Evolutionary conservation across 805 yeast species (phyloP).

Genomic region (Candida glaebosa): DNA sequence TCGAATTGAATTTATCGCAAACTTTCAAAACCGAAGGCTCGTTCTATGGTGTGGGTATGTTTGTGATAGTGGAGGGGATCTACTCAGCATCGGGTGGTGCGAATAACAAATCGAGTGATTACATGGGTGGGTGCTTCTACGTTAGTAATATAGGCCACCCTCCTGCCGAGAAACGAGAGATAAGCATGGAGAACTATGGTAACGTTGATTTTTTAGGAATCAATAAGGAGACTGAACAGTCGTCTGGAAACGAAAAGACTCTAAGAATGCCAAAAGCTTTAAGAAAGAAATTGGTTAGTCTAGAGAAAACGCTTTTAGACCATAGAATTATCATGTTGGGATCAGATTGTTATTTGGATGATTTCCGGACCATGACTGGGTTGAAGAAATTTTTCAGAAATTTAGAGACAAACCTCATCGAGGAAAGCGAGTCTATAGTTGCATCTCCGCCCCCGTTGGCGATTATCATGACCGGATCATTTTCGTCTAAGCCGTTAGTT

Average conservation of each 20-base stretch:
- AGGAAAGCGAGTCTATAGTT: constrained; percentile 15
- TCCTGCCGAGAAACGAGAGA: constrained; percentile 73
- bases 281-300: constrained; percentile 47
- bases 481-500: constrained; percentile 61
- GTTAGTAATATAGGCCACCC: constrained; percentile 83
- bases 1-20: constrained; percentile 63
- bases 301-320: constrained; percentile 54
- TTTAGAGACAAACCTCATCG: constrained; percentile 33
- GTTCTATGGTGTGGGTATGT: constrained; percentile 72
- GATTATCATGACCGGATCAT: constrained; percentile 81
- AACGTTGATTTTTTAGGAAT: constrained; percentile 64
- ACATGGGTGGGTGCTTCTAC: constrained; percentile 52
- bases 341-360: constrained; percentile 65
- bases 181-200: constrained; percentile 69
- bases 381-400: constrained; percentile 57
- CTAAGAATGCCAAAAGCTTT: constrained; percentile 62
- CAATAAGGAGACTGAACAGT: constrained; percentile 24
- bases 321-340: constrained; percentile 74
- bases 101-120: constrained; percentile 23
- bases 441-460: constrained; percentile 49
- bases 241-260: constrained; percentile 28
- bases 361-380: constrained; percentile 55
- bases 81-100: constrained; percentile 62
- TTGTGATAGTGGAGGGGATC: constrained; percentile 80
- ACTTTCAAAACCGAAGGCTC: constrained; percentile 60